Percentiles rank a stretch among this genome's conserved stretches.
Conservation (phyloP, 2,329 filamentous ascomycete species). For the Fusarium bulbicola region DNA sequence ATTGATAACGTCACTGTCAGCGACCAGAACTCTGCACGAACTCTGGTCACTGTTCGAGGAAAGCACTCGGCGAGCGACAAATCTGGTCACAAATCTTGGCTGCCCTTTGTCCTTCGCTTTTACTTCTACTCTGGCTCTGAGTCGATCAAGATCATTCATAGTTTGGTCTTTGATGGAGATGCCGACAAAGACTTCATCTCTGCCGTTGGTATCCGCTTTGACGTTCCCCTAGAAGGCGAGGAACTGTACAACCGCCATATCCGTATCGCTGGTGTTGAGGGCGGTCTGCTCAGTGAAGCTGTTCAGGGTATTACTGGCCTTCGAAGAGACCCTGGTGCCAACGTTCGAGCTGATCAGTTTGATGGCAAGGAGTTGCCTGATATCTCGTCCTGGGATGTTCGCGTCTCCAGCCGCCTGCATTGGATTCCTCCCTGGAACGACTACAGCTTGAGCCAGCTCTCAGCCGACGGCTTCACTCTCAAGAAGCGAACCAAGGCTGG, state of each 20-base stretch:
- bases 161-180: constrained; percentile 63
- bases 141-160: constrained; percentile 64
- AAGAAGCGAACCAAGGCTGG: constrained; percentile 68
- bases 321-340: constrained; percentile 60
- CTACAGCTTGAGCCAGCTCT: constrained; percentile 65
- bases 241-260: constrained; percentile 68
- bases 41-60: constrained; percentile 57
- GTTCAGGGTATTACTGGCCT: constrained; percentile 69
- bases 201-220: constrained; percentile 64
- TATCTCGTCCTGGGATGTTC: constrained; percentile 56
- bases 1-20: constrained; percentile 62
- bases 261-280: constrained; percentile 62
- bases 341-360: constrained; percentile 60
- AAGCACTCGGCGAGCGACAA: constrained; percentile 48
- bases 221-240: constrained; percentile 62
- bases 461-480: constrained; percentile 67
- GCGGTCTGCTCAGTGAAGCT: constrained; percentile 65
- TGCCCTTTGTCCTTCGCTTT: constrained; percentile 62
- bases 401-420: constrained; percentile 56
- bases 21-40: constrained; percentile 45
- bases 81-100: constrained; percentile 53
- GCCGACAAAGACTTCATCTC: constrained; percentile 60
- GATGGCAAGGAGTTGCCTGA: constrained; percentile 56
- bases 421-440: constrained; percentile 69
- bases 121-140: constrained; percentile 68